These are phyloP conservation scores for Theobroma cacao DNA, from an alignment of 345 rosid genomes.

Conservation along the genomic window DNA sequence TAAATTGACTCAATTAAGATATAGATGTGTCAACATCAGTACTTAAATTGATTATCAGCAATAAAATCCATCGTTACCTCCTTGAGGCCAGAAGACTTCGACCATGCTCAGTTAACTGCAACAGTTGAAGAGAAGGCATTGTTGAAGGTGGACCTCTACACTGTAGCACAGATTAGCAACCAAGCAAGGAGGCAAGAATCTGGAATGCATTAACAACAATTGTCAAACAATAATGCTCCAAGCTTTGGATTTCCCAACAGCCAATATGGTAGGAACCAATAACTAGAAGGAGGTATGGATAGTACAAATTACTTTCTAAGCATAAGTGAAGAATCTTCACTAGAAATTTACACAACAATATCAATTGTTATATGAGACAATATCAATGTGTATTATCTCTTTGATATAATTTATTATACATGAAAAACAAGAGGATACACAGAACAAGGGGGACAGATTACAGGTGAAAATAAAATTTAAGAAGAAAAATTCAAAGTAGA, in stretches of 20 bases:
- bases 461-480: neutral
- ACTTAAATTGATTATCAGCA: slow-evolving; percentile 10
- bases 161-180: slow-evolving; percentile 21
- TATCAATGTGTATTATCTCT: neutral
- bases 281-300: neutral
- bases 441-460: neutral
- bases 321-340: neutral
- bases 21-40: neutral
- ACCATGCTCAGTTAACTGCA: slow-evolving; percentile 86
- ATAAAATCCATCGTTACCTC: slow-evolving; percentile 48
- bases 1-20: neutral
- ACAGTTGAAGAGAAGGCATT: slow-evolving; percentile 91
- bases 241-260: neutral
- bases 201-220: slow-evolving; percentile 22
- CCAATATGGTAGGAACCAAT: neutral
- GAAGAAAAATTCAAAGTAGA: neutral
- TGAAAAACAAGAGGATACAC: neutral
- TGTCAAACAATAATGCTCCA: slow-evolving; percentile 8
- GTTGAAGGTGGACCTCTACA: slow-evolving; percentile 20
- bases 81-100: slow-evolving; percentile 72
- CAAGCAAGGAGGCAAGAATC: slow-evolving; percentile 26
- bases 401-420: neutral
- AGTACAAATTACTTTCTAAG: neutral
- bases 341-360: neutral
- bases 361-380: neutral